phyloP scores from a whole-genome alignment of 2,329 filamentous ascomycete species.

The Cadophora luteo-olivacea region DNA sequence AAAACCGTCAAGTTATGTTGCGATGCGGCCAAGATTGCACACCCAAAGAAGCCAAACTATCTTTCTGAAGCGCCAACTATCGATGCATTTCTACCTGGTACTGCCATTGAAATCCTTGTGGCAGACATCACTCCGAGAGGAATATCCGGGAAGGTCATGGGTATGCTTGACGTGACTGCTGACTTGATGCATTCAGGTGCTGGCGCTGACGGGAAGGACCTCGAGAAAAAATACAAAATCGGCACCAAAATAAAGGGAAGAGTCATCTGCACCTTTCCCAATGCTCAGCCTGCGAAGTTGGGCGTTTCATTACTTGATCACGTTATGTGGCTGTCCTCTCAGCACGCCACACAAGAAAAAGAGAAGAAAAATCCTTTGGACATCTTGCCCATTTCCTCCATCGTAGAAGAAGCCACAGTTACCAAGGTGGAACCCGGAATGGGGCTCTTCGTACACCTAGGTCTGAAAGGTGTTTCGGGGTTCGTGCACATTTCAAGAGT shows the following conservation, averaged over 20 bases:
- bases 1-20: conserved; percentile 88
- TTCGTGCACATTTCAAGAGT: conserved; percentile 96
- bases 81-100: conserved; percentile 89
- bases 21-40: conserved; percentile 72
- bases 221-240: conserved; percentile 80
- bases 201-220: conserved; percentile 70
- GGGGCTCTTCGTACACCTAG: conserved; percentile 81
- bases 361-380: conserved; percentile 58
- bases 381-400: conserved; percentile 72
- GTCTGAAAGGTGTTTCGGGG: conserved; percentile 71
- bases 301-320: conserved; percentile 91
- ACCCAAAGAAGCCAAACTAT: conserved; percentile 66
- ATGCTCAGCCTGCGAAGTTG: conserved; percentile 79
- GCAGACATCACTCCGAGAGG: conserved; percentile 77
- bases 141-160: conserved; percentile 90
- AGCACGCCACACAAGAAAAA: conserved; percentile 52
- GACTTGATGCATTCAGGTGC: conserved; percentile 89
- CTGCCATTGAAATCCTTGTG: conserved; percentile 84
- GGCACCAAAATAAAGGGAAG: conserved; percentile 86
- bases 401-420: conserved; percentile 79
- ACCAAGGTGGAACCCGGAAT: conserved; percentile 79
- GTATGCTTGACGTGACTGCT: conserved; percentile 87
- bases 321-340: conserved; percentile 65
- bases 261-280: conserved; percentile 86
- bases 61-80: conserved; percentile 83